These are phyloP conservation scores for Fusarium vanettenii DNA, from an alignment of 2,329 filamentous ascomycete genomes.

Conservation along the genomic window DNA sequence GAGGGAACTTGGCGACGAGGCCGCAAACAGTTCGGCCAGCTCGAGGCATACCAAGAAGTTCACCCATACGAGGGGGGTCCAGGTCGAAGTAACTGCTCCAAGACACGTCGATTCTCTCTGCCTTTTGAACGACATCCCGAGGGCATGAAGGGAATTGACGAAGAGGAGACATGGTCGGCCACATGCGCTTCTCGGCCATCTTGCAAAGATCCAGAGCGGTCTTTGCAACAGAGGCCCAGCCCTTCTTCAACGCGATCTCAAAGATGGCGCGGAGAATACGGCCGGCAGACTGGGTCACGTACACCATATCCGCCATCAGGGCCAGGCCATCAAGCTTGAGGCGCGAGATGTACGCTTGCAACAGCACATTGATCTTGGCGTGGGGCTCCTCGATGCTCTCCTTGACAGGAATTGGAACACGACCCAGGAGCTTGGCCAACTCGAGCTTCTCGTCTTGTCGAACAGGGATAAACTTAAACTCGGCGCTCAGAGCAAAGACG, in stretches of 20 bases:
- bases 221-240: slow-evolving; percentile 93
- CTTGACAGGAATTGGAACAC: slow-evolving; percentile 96
- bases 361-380: slow-evolving; percentile 96
- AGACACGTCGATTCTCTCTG: slow-evolving; percentile 92
- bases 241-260: slow-evolving; percentile 96
- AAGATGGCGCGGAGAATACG: slow-evolving; percentile 96
- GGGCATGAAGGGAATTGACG: slow-evolving; percentile 89
- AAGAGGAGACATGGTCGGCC: slow-evolving; percentile 97
- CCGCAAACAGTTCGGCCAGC: slow-evolving; percentile 87
- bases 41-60: slow-evolving; percentile 90
- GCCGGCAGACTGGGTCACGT: slow-evolving; percentile 96
- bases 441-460: slow-evolving; percentile 98
- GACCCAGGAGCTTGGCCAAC: slow-evolving; percentile 87
- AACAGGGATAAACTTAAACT: slow-evolving; percentile 99
- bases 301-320: slow-evolving; percentile 98
- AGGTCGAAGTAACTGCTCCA: slow-evolving; percentile 97
- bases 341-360: slow-evolving; percentile 96
- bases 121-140: slow-evolving; percentile 88
- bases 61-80: slow-evolving; percentile 95
- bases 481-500: slow-evolving; percentile 93
- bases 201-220: slow-evolving; percentile 95
- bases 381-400: slow-evolving; percentile 97
- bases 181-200: slow-evolving; percentile 99
- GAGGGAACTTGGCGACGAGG: slow-evolving; percentile 91
- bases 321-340: slow-evolving; percentile 94